Percentiles rank a stretch among this genome's conserved stretches.
phyloP scores from a whole-genome alignment of 108 stramenopile genomes.

The Parietichytrium sp. region DNA sequence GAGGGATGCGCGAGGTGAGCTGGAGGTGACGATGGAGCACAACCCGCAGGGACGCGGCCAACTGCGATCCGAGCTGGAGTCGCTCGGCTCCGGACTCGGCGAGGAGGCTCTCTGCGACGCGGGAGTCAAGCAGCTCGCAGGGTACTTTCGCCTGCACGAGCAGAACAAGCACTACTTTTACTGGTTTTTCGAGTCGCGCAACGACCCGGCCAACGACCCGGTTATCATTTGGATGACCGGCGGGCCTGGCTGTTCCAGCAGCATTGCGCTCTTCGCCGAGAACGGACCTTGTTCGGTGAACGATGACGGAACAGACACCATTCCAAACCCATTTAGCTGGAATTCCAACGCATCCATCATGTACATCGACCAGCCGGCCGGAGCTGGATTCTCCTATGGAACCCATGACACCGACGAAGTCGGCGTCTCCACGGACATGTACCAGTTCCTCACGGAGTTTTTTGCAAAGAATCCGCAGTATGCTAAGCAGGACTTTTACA shows the following conservation, averaged over 20 bases:
- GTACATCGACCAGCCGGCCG: constrained; percentile 95
- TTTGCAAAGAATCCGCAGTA: constrained; percentile 77
- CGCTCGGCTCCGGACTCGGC: background rate
- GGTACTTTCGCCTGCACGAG: constrained; percentile 22
- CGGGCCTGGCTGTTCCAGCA: constrained; percentile 68
- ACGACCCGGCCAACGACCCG: constrained; percentile 50
- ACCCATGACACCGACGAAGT: constrained; percentile 58
- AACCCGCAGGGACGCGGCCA: background rate
- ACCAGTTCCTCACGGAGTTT: constrained; percentile 87
- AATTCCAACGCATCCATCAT: constrained; percentile 88
- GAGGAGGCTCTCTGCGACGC: constrained; percentile 3
- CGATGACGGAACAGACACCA: constrained; percentile 78
- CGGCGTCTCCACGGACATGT: constrained; percentile 86
- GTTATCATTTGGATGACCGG: constrained; percentile 57
- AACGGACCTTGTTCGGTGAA: constrained; percentile 94
- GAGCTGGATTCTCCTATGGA: constrained; percentile 92
- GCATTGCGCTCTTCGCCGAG: constrained; percentile 69
- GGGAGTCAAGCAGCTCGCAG: background rate
- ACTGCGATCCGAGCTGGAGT: background rate
- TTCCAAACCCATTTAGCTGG: constrained; percentile 83
- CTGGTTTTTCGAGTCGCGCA: constrained; percentile 52
- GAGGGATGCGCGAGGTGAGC: background rate
- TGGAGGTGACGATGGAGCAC: background rate
- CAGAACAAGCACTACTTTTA: constrained; percentile 51
- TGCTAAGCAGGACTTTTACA: constrained; percentile 69